Evolutionary conservation across 495 filamentous ascomycete genomes (phyloP).

Genomic region (Lasiosphaeris hirsuta): DNA sequence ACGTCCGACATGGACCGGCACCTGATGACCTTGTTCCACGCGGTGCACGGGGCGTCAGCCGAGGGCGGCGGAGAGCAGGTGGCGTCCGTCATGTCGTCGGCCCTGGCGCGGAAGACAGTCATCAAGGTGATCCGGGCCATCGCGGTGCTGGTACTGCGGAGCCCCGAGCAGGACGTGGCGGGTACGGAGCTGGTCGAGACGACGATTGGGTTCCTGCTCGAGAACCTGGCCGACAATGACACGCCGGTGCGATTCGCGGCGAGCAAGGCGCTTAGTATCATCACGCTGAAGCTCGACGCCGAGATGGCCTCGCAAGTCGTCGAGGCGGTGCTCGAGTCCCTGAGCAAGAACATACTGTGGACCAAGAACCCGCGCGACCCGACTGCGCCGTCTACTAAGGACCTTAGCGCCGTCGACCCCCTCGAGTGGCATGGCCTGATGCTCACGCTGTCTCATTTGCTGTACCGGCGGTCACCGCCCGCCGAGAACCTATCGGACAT

Average conservation of each 20-base stretch:
- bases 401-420: constrained; percentile 70
- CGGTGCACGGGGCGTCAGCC: constrained; percentile 41
- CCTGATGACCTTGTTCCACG: constrained; percentile 43
- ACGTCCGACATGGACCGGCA: constrained; percentile 52
- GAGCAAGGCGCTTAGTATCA: constrained; percentile 86
- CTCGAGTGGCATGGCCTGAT: constrained; percentile 89
- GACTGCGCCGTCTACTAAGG: constrained; percentile 42
- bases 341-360: constrained; percentile 76
- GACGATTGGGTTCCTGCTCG: constrained; percentile 68
- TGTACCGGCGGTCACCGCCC: constrained; percentile 75
- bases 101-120: constrained; percentile 70
- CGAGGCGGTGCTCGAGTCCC: constrained; percentile 71
- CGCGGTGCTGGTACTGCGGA: constrained; percentile 57
- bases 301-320: constrained; percentile 83
- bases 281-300: constrained; percentile 70
- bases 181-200: constrained; percentile 62
- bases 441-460: constrained; percentile 77
- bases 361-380: constrained; percentile 35
- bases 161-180: constrained; percentile 36
- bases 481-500: constrained; percentile 63
- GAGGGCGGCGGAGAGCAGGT: constrained; percentile 36
- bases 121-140: constrained; percentile 80
- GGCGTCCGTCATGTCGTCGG: constrained; percentile 56
- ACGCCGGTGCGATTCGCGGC: constrained; percentile 86
- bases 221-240: constrained; percentile 71